Conservation (phyloP, 768 basidiomycete species). For the Mycena rosella region DNA sequence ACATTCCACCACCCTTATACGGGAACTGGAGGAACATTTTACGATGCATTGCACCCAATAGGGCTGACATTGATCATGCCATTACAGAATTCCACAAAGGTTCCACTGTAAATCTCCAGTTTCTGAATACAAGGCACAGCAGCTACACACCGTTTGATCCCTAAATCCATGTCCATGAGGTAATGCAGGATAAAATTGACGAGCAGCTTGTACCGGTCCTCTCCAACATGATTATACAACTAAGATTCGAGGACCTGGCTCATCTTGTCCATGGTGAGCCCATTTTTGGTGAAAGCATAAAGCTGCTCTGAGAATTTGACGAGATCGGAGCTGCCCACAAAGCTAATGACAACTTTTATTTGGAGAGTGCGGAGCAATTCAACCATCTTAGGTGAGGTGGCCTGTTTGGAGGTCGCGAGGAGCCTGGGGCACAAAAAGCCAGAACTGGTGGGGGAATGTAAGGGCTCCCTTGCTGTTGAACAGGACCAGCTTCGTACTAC, state of each 20-base stretch:
- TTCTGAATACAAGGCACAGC: background rate
- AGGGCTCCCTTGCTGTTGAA: conserved; percentile 91
- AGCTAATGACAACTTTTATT: conserved; percentile 83
- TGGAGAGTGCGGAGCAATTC: conserved; percentile 75
- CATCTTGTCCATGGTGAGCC: conserved; percentile 88
- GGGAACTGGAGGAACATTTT: no score
- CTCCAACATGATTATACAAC: conserved; percentile 93
- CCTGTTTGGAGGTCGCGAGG: conserved; percentile 51
- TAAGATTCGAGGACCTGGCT: conserved; percentile 80
- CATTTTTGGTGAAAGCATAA: conserved; percentile 95
- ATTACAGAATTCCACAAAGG: conserved; percentile 95
- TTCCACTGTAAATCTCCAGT: conserved; percentile 67
- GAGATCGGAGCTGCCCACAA: conserved; percentile 95
- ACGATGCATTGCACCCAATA: conserved; percentile 96
- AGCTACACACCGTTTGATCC: conserved; percentile 83
- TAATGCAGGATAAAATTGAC: conserved; percentile 96
- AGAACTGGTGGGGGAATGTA: conserved; percentile 74
- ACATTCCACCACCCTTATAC: no score
- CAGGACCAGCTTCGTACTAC: conserved; percentile 76
- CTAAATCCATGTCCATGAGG: conserved; percentile 92
- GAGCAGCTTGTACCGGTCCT: conserved; percentile 91
- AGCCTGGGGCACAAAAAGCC: background rate
- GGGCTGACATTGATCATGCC: conserved; percentile 99
- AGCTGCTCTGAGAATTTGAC: conserved; percentile 93
- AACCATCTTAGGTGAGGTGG: conserved; percentile 74